Evolutionary conservation across 345 rosid genomes (phyloP).

Genomic region (Euphorbia pulcherrima): DNA sequence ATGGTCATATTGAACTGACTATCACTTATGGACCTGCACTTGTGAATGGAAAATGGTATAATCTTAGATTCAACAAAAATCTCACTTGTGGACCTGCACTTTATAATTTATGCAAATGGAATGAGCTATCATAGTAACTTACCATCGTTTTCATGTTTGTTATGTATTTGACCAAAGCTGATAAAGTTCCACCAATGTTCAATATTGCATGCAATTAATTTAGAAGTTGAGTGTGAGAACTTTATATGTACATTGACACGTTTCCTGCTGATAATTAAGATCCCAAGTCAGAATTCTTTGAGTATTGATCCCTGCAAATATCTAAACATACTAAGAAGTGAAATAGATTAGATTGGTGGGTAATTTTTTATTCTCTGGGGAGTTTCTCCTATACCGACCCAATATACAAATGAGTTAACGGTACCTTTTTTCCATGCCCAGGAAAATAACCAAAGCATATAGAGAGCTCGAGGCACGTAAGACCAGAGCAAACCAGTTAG

Average conservation of each 20-base stretch:
- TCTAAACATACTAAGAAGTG: background rate
- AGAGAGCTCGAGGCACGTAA: constrained; percentile 71
- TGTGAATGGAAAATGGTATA: too few species aligned
- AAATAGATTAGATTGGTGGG: background rate
- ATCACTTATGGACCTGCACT: too few species aligned
- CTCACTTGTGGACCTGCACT: background rate
- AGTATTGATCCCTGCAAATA: background rate
- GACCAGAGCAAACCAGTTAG: constrained; percentile 57
- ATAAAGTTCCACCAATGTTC: background rate
- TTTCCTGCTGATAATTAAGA: background rate
- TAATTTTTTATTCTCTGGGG: background rate
- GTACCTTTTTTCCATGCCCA: constrained; percentile 19
- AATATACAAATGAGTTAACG: background rate
- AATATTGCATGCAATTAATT: background rate
- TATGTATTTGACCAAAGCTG: background rate
- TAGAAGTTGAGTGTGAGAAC: background rate
- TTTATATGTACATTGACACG: background rate
- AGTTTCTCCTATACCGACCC: background rate
- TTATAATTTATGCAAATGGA: background rate
- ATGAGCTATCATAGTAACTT: background rate
- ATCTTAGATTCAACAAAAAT: background rate
- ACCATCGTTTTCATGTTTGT: background rate
- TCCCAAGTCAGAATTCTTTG: too few species aligned
- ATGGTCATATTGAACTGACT: too few species aligned
- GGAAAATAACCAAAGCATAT: constrained; percentile 60